A percentile compares a stretch with the other conserved stretches of the same genome.
phyloP scores from a whole-genome alignment of 2,329 filamentous ascomycete species.

The Sclerotinia nivalis region DNA sequence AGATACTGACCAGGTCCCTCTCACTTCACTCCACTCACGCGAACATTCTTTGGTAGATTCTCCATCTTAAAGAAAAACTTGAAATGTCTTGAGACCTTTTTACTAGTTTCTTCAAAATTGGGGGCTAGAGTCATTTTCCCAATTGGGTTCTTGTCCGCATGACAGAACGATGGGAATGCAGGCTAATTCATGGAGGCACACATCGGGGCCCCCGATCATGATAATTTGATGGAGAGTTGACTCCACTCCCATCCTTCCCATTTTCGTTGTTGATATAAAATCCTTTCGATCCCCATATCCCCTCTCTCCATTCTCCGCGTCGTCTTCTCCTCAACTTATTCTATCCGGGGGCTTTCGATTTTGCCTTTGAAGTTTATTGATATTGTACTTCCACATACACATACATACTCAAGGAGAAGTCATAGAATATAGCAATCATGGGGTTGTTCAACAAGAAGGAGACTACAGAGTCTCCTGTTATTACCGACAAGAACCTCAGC shows the following conservation, averaged over 20 bases:
- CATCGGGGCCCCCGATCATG: conserved; percentile 5
- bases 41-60: conserved; percentile 2
- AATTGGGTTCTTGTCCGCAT: conserved; percentile 3
- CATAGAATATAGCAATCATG: conserved; percentile 15
- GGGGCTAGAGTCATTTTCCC: conserved; percentile 3
- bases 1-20: neutral
- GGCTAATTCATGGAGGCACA: conserved; percentile 13
- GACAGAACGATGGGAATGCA: conserved; percentile 12
- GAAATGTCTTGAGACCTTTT: conserved; percentile 5
- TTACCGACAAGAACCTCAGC: conserved; percentile 26
- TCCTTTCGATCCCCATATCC: neutral
- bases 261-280: conserved; percentile 3
- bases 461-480: conserved; percentile 3
- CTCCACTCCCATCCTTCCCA: conserved; percentile 1
- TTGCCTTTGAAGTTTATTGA: conserved; percentile 11
- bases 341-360: conserved; percentile 1
- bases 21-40: conserved; percentile 3
- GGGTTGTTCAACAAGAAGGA: conserved; percentile 27
- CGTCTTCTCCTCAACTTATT: neutral
- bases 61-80: conserved; percentile 15
- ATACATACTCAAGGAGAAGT: neutral
- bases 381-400: neutral
- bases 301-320: conserved; percentile 16
- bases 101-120: conserved; percentile 7
- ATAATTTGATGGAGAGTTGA: conserved; percentile 1